phyloP scores from a whole-genome alignment of 2,329 filamentous ascomycete species.

The Calonectria pseudoturangicola region DNA sequence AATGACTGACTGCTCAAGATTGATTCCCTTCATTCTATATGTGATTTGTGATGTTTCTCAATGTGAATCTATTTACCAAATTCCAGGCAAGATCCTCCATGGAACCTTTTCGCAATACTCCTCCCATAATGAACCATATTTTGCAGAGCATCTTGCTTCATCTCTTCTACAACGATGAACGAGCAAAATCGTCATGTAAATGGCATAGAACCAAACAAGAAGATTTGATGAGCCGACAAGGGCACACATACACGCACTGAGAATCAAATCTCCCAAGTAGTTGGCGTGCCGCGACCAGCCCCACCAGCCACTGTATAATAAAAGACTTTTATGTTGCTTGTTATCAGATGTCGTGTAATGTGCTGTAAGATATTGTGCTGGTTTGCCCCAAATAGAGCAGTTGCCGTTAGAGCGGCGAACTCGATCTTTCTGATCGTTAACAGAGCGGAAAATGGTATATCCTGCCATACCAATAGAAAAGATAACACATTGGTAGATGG shows the following conservation, averaged over 20 bases:
- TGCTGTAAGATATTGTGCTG: constrained; percentile 61
- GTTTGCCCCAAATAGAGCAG: constrained; percentile 66
- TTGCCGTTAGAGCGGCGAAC: constrained; percentile 61
- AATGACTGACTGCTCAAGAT: too few relatives aligned
- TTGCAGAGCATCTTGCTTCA: constrained; percentile 64
- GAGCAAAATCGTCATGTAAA: constrained; percentile 66
- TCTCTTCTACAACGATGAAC: constrained; percentile 67
- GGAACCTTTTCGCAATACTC: constrained; percentile 64
- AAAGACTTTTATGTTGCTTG: constrained; percentile 58
- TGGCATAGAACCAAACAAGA: constrained; percentile 66
- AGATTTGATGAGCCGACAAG: constrained; percentile 60
- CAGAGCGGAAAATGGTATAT: constrained; percentile 66
- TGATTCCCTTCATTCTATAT: too few relatives aligned
- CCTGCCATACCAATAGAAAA: constrained; percentile 54
- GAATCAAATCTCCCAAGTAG: constrained; percentile 54
- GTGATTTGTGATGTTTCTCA: too few relatives aligned
- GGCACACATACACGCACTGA: constrained; percentile 64
- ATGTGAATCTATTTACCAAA: constrained; percentile 48
- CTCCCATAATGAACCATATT: constrained; percentile 67
- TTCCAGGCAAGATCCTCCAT: constrained; percentile 63
- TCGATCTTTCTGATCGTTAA: constrained; percentile 67
- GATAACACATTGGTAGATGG: constrained; percentile 48
- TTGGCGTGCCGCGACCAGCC: constrained; percentile 56
- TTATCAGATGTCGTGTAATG: constrained; percentile 65
- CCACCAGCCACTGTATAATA: constrained; percentile 57